Percentiles rank a stretch among this genome's conserved stretches.
Evolutionary conservation across 352 stramenopile genomes (phyloP).

Genomic region (Globisporangium cylindrosporum): DNA sequence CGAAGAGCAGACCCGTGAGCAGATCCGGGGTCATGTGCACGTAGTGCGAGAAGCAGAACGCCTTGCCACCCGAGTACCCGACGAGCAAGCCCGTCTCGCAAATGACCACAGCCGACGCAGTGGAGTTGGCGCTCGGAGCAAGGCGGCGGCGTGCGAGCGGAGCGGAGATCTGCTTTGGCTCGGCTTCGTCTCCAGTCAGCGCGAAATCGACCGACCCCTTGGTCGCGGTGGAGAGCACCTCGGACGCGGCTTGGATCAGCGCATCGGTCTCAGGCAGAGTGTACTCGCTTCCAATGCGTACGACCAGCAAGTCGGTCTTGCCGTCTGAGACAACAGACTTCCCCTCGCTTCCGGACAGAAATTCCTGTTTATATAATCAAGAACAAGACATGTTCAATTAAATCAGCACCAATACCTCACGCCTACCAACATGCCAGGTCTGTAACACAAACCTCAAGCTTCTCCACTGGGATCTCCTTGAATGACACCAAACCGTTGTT

Average conservation of each 20-base stretch:
- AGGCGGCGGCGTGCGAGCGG: conserved; percentile 29
- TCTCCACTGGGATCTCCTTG: conserved; percentile 22
- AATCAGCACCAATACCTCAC: not conserved
- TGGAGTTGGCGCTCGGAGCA: conserved; percentile 22
- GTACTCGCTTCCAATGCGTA: conserved; percentile 40
- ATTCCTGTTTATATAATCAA: conserved; percentile 1
- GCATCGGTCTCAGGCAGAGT: conserved; percentile 37
- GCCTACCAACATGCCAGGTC: not conserved
- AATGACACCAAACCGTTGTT: conserved; percentile 1
- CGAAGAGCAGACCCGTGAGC: conserved; percentile 69
- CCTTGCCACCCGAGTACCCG: conserved; percentile 50
- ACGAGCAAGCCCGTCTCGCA: conserved; percentile 67
- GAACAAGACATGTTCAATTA: not conserved
- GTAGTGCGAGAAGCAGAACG: conserved; percentile 86
- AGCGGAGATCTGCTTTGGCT: conserved; percentile 22
- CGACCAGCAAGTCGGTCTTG: conserved; percentile 62
- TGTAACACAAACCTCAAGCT: conserved; percentile 16
- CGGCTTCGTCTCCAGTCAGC: conserved; percentile 52
- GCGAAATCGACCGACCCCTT: conserved; percentile 52
- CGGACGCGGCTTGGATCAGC: conserved; percentile 39
- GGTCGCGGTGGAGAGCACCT: conserved; percentile 31
- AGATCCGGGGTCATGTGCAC: conserved; percentile 82
- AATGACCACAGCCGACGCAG: conserved; percentile 28
- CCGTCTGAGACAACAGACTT: conserved; percentile 41
- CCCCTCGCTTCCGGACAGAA: conserved; percentile 15